Conservation (phyloP, 768 basidiomycete genomes). For the Calocera cornea region DNA sequence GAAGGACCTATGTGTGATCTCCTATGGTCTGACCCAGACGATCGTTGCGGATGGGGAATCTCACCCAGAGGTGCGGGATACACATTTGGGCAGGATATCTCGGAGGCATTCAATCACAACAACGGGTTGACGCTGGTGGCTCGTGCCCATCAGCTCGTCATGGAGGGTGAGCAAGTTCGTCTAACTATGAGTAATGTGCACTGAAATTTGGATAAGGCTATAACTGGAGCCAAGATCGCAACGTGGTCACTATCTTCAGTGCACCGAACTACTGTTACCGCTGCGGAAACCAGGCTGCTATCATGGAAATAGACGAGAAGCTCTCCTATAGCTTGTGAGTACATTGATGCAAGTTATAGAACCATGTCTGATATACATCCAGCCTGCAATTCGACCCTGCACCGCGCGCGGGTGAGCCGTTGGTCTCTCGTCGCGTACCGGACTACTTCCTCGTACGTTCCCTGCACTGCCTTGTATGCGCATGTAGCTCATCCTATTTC, state of each 20-base stretch:
- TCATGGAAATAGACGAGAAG: constrained; percentile 99
- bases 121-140: constrained; percentile 94
- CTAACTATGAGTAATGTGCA: background rate
- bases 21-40: constrained; percentile 98
- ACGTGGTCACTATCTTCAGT: constrained; percentile 98
- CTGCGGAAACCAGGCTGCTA: constrained; percentile 98
- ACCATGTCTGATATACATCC: background rate
- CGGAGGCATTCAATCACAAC: constrained; percentile 98
- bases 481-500: background rate
- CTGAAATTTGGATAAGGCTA: constrained; percentile 38
- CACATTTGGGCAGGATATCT: constrained; percentile 98
- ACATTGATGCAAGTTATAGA: background rate
- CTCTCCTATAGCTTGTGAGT: constrained; percentile 83
- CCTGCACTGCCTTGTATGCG: background rate
- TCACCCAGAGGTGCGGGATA: constrained; percentile 98
- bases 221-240: constrained; percentile 98
- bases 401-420: constrained; percentile 93
- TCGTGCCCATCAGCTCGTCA: constrained; percentile 86
- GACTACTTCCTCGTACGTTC: constrained; percentile 78
- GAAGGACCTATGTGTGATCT: constrained; percentile 99
- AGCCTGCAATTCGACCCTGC: constrained; percentile 99
- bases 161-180: constrained; percentile 61
- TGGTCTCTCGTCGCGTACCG: constrained; percentile 89
- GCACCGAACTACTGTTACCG: constrained; percentile 99
- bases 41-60: constrained; percentile 98